Base-by-base conservation (phyloP, 2,329 filamentous ascomycete species). In the Westerdykella aurantiaca region DNA sequence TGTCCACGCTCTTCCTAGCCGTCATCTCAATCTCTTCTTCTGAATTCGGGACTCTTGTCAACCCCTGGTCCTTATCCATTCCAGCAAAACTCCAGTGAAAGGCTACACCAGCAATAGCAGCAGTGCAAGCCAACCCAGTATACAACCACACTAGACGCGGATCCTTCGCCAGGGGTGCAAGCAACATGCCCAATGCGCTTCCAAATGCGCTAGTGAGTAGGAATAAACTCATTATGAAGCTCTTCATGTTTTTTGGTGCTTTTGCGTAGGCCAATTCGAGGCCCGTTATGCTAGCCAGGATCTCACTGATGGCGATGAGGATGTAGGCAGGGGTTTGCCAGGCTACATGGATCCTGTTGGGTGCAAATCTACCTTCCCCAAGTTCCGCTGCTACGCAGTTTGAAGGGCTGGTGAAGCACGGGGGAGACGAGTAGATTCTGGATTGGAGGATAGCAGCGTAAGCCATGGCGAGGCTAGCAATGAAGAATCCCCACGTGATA, bases 91-190 rank as follows among this genome's bases (percentile, higher is more conserved):
- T 52, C 25, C 69, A 22, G 63, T 71, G 82, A 65, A 85, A 84
- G 43, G 76, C 49, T 23, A 70, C 66, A 17, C 77, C 77, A 3
- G 72, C 69, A 2, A 69, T 22, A 42, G 73, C 72, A 1, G 76
- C 74, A 13, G 72, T 71, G 42, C 67, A 55, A 5, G 73, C 74
- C n/a, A 84, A 64, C 16, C 77, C 78, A 18, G 72, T 70, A 55
- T 84, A 85, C 73, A 86, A 77, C 80, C 81, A 85, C 45, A 82
- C 57, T 53, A 85, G 75, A 51, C 80, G 73, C 17, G 83, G 84
- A 58, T 88, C 80, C 44, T 75, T 75, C 6, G 80, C 77, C 5
- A 74, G 67, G 0, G 82, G 79, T 1, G 79, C 75, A 11, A 86
- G 68, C 2, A 81, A 76, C 52, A 82, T 78, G 2, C 77, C 80